Base-by-base conservation (phyloP, 768 basidiomycete genomes). In the Scleroderma bovista region DNA sequence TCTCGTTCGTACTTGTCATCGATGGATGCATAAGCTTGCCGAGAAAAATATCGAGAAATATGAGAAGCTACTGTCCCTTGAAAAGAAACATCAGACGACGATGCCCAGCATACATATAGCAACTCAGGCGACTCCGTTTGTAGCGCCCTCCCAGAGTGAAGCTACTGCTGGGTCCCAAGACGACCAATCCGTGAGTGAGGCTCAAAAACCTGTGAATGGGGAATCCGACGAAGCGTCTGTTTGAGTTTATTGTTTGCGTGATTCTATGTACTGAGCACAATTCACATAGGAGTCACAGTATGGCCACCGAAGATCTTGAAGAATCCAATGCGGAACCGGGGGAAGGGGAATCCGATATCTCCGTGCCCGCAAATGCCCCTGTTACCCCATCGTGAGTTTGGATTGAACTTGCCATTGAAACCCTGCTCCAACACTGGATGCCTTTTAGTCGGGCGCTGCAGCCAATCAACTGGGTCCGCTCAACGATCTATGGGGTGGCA, bases 41-140 rank as follows among this genome's bases (percentile, higher is more conserved):
- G 53, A 46, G 37, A 46, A 57, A 16, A 51, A 62, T 22, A 52
- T 65, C 32, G 61, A 57, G 40, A 55, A 54, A 32, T 60, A 65
- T n/a, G 53, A 61, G 34, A 57, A 65, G 38, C 58, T 45, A 32
- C 58, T 48, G 39, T 44, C 53, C 17, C 53, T 60, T 3, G n/a
- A 22, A 41, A 52, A 16, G 47, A 6, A n/a, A 5, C 53, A 20
- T 20, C 9, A 31, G 29, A 60, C 49, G 17, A 51, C 51, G 48
- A 47, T 59, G 36, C 48, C 65, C 33, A 51, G 51, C 32, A 42
- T 54, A 23, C 63, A 65, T 46, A 34, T 19, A 15, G 12, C 15
- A 13, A 38, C 1, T 20, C 39, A 41, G 22, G 39, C 20, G 40
- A n/a, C n/a, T n/a, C 23, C 22, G 10, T 42, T 42, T 22, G 22